Evolutionary conservation across 139 green algal genomes (phyloP).

Genomic region (Chara braunii): DNA sequence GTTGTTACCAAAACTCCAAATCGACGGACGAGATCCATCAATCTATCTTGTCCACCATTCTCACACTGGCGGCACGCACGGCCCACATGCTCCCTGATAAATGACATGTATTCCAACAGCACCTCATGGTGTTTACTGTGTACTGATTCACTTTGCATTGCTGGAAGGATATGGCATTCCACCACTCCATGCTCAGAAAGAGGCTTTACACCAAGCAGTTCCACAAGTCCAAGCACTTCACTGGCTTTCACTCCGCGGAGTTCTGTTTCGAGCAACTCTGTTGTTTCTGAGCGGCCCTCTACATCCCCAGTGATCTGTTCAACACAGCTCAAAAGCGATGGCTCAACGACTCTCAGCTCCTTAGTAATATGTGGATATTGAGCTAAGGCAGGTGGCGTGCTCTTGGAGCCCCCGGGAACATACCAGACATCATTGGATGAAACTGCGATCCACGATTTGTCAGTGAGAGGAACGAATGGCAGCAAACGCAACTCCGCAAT

Average conservation of each 20-base stretch:
- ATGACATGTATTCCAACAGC: background rate
- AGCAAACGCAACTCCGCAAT: too few relatives aligned
- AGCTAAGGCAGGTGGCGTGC: background rate
- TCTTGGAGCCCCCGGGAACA: background rate
- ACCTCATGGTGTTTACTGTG: background rate
- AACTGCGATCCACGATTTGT: too few relatives aligned
- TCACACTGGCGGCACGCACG: background rate
- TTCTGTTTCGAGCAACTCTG: background rate
- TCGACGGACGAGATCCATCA: background rate
- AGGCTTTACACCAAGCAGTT: background rate
- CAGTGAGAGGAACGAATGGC: too few relatives aligned
- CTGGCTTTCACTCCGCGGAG: background rate
- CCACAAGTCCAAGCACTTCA: too few relatives aligned
- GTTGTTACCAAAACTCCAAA: background rate
- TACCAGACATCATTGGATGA: too few relatives aligned
- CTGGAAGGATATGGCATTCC: background rate
- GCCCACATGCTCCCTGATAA: background rate
- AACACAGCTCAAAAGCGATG: background rate
- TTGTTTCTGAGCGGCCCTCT: background rate
- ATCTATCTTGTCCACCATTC: background rate
- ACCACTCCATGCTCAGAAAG: background rate
- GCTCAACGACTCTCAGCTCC: background rate
- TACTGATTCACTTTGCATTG: background rate
- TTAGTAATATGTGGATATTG: background rate
- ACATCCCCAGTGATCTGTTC: background rate